phyloP scores from a whole-genome alignment of 371 early-diverging fungal species.

The Zychaea mexicana region DNA sequence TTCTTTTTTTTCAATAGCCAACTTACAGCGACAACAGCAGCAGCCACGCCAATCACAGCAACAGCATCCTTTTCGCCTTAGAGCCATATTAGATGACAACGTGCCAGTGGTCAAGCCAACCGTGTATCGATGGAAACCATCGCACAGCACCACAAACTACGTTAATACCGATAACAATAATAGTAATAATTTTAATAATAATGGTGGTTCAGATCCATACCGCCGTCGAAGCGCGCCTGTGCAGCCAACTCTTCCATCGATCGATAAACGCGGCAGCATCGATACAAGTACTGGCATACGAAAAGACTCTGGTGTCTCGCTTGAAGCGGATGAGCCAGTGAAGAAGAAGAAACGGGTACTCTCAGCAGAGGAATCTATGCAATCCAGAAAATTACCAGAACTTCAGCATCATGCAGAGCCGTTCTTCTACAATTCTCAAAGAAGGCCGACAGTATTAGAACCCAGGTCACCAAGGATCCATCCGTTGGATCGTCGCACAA shows the following conservation, averaged over 20 bases:
- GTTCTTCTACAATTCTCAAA: neutral
- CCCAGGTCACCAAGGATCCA: constrained; percentile 6
- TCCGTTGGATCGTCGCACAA: constrained; percentile 9
- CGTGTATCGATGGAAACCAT: constrained; percentile 15
- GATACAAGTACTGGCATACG: constrained; percentile 3
- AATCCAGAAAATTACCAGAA: constrained; percentile 26
- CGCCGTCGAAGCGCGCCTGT: neutral
- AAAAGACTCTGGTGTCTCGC: constrained; percentile 36
- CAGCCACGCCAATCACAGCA: neutral
- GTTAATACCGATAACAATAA: neutral
- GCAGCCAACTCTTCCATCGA: neutral
- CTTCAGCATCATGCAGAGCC: neutral
- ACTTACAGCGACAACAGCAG: neutral
- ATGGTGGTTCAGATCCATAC: neutral
- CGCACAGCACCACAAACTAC: too few relatives aligned
- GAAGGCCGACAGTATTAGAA: neutral
- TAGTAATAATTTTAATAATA: neutral
- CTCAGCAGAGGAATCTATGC: constrained; percentile 27
- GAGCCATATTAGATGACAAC: neutral
- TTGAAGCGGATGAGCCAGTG: constrained; percentile 23
- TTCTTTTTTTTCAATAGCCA: neutral
- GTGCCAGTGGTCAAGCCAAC: constrained; percentile 22
- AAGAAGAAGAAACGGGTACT: constrained; percentile 37
- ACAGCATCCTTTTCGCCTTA: constrained; percentile 5
- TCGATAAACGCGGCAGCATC: neutral